Evolutionary conservation across 2,329 filamentous ascomycete genomes (phyloP).

Genomic region (Aspergillus niger): DNA sequence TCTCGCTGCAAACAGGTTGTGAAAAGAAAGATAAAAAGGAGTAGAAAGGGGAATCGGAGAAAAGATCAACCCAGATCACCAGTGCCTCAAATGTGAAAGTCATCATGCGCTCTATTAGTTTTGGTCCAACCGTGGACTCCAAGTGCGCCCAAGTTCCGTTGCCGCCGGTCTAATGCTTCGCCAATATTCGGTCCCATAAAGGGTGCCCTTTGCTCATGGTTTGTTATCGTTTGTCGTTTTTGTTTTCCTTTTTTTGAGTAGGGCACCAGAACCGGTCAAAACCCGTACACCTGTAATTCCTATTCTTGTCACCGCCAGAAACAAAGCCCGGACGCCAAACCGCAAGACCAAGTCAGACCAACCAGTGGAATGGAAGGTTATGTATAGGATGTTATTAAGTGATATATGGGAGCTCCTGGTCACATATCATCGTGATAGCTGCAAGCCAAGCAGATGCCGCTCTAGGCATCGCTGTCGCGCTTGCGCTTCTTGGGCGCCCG

Average conservation of each 20-base stretch:
- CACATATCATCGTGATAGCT: constrained; percentile 41
- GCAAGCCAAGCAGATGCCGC: constrained; percentile 16
- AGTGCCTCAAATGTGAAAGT: constrained; percentile 23
- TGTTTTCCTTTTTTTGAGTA: not conserved
- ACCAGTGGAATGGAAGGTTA: constrained; percentile 27
- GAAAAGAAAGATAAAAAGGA: constrained; percentile 44
- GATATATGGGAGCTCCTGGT: constrained; percentile 41
- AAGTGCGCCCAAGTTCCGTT: constrained; percentile 21
- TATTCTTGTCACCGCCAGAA: constrained; percentile 25
- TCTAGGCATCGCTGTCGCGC: constrained; percentile 65
- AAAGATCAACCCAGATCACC: constrained; percentile 30
- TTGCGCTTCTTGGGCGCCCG: constrained; percentile 75
- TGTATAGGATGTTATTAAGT: constrained; percentile 33
- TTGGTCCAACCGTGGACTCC: constrained; percentile 23
- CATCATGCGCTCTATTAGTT: constrained; percentile 27
- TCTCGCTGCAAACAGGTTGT: constrained; percentile 20
- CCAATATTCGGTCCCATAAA: constrained; percentile 12
- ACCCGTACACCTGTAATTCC: constrained; percentile 28
- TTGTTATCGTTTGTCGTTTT: constrained; percentile 7
- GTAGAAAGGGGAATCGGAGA: constrained; percentile 20
- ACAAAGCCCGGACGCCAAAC: constrained; percentile 41
- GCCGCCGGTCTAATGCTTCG: constrained; percentile 18
- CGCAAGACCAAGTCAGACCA: constrained; percentile 30
- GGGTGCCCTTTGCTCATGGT: constrained; percentile 15
- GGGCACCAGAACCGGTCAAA: constrained; percentile 7